Conservation (phyloP, 208 protist species). For the Acanthamoeba rhysodes region DNA sequence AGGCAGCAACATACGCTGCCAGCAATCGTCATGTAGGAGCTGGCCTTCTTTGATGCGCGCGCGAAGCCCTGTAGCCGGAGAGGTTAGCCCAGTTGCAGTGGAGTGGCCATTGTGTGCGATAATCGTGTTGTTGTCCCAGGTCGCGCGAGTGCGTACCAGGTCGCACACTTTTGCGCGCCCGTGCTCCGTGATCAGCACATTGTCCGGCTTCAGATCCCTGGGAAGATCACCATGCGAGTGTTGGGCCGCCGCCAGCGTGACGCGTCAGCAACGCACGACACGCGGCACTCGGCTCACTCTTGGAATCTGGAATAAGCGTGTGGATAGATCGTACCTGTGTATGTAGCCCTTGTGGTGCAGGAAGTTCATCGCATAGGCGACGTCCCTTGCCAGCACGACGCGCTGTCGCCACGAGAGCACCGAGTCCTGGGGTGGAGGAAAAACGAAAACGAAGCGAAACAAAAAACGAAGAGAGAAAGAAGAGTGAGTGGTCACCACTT, state of each 20-base stretch:
- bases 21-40: slow-evolving; percentile 29
- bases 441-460: background rate
- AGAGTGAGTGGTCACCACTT: background rate
- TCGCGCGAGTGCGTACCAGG: background rate
- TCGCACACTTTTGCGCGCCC: slow-evolving; percentile 56
- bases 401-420: slow-evolving; percentile 10
- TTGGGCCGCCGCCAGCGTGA: background rate
- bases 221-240: too few relatives aligned
- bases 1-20: background rate
- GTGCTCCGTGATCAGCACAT: slow-evolving; percentile 18
- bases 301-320: background rate
- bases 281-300: background rate
- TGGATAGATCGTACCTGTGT: background rate
- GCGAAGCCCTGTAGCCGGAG: background rate
- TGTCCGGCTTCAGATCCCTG: slow-evolving; percentile 53
- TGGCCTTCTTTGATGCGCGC: background rate
- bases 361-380: slow-evolving; percentile 54
- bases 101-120: too few relatives aligned
- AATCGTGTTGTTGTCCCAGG: too few relatives aligned
- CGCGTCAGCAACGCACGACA: background rate
- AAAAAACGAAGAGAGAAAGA: background rate
- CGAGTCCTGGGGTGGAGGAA: background rate
- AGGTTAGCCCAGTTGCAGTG: too few relatives aligned
- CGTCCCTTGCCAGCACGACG: background rate
- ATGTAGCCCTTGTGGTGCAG: slow-evolving; percentile 53